These are phyloP conservation scores for Cryptosporidium tyzzeri DNA, from an alignment of 169 alveolate genomes.

Conservation along the genomic window DNA sequence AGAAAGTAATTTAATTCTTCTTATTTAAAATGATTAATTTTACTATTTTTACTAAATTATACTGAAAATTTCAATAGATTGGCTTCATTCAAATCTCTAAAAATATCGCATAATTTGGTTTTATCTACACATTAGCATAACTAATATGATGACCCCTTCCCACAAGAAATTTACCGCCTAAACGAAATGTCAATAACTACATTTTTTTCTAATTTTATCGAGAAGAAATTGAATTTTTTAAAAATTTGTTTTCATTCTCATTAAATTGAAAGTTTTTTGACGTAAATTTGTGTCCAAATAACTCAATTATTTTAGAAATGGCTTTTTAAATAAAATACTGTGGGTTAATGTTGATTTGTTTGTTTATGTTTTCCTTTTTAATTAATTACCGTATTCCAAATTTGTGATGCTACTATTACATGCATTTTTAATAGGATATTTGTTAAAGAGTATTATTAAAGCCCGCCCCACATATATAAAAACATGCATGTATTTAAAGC, in stretches of 20 bases:
- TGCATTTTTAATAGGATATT: no score
- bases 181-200: background rate
- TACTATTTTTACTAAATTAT: background rate
- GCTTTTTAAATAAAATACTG: no score
- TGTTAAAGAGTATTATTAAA: background rate
- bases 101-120: conserved; percentile 12
- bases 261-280: no score
- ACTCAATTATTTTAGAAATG: background rate
- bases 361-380: background rate
- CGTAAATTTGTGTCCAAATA: background rate
- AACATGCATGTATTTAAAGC: background rate
- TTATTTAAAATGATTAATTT: no score
- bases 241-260: no score
- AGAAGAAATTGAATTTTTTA: no score
- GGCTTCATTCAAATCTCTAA: conserved; percentile 34
- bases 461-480: background rate
- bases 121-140: background rate
- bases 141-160: background rate
- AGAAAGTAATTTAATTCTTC: no score
- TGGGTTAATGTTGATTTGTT: background rate
- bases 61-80: conserved; percentile 11
- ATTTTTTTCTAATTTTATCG: background rate
- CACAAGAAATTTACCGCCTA: background rate
- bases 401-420: no score
- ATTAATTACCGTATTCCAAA: no score